Evolutionary conservation across 1,284 basidiomycete genomes (phyloP).

Genomic region (Athelia psychrophila): DNA sequence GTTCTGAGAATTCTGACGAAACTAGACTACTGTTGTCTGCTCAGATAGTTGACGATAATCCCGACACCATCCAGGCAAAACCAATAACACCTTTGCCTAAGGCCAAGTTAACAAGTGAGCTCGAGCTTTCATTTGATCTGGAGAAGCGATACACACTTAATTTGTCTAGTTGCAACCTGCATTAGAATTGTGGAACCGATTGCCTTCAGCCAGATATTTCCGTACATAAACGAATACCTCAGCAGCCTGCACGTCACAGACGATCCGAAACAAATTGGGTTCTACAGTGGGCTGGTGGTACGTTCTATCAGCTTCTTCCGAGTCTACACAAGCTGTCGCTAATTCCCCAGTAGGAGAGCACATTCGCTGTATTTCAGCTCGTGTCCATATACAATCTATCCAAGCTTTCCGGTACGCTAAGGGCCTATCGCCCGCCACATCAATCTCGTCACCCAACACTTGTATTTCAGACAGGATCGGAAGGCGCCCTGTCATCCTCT

Average conservation of each 20-base stretch:
- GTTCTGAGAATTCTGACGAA: background rate
- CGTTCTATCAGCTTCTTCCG: constrained; percentile 8
- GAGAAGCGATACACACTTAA: constrained; percentile 31
- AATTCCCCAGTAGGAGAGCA: constrained; percentile 48
- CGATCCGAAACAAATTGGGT: constrained; percentile 34
- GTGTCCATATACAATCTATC: constrained; percentile 65
- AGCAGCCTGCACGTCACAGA: constrained; percentile 29
- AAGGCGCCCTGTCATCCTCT: constrained; percentile 57
- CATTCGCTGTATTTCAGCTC: constrained; percentile 60
- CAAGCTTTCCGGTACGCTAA: constrained; percentile 48
- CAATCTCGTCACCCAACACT: background rate
- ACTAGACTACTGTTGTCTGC: background rate
- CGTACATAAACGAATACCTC: constrained; percentile 39
- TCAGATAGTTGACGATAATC: background rate
- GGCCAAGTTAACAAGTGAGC: constrained; percentile 15
- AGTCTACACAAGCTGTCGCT: too few relatives aligned
- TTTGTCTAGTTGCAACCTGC: constrained; percentile 34
- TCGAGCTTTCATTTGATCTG: background rate
- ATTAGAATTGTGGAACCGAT: constrained; percentile 37
- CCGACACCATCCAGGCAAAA: too few relatives aligned
- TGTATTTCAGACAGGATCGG: constrained; percentile 47
- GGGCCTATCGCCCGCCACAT: background rate
- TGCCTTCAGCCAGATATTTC: constrained; percentile 33
- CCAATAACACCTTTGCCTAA: constrained; percentile 17
- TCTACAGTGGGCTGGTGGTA: constrained; percentile 39